A percentile compares a stretch with the other conserved stretches of the same genome.
Conservation (phyloP, 2,329 filamentous ascomycete species). For the Colletotrichum gigasporum region DNA sequence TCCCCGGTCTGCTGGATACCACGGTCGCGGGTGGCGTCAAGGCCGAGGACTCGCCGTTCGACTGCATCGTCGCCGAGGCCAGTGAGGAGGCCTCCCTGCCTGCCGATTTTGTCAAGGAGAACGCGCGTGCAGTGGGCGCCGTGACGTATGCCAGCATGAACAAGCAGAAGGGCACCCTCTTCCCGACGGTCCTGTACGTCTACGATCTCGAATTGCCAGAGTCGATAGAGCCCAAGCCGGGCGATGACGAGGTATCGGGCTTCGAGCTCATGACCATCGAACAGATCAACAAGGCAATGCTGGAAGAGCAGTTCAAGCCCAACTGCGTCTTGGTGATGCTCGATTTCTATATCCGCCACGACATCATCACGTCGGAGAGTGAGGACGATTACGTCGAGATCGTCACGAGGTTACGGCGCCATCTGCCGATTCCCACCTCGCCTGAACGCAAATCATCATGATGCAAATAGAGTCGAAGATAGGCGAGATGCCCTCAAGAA, state of each 20-base stretch:
- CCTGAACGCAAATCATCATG: background rate
- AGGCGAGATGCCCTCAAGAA: background rate
- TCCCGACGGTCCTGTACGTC: slow-evolving; percentile 64
- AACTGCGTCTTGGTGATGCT: slow-evolving; percentile 82
- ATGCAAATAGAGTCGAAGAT: background rate
- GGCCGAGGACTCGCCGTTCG: slow-evolving; percentile 70
- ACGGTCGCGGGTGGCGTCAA: slow-evolving; percentile 82
- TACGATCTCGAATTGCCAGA: slow-evolving; percentile 76
- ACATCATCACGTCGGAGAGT: slow-evolving; percentile 75
- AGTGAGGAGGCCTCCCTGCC: slow-evolving; percentile 72
- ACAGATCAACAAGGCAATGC: slow-evolving; percentile 69
- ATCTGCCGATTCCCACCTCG: slow-evolving; percentile 50
- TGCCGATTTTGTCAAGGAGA: slow-evolving; percentile 35
- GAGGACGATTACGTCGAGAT: slow-evolving; percentile 80
- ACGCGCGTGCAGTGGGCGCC: slow-evolving; percentile 40
- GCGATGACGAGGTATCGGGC: slow-evolving; percentile 81
- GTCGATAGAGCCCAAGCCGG: slow-evolving; percentile 70
- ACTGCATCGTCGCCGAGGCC: slow-evolving; percentile 76
- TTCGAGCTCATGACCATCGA: slow-evolving; percentile 74
- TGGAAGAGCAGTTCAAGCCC: slow-evolving; percentile 80
- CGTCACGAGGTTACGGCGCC: slow-evolving; percentile 52
- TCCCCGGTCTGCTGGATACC: slow-evolving; percentile 80
- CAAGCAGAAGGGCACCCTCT: slow-evolving; percentile 30
- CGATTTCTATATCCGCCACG: slow-evolving; percentile 84
- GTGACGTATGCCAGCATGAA: slow-evolving; percentile 41